phyloP scores from a whole-genome alignment of 352 stramenopile genomes.

The Phytophthora syringae region DNA sequence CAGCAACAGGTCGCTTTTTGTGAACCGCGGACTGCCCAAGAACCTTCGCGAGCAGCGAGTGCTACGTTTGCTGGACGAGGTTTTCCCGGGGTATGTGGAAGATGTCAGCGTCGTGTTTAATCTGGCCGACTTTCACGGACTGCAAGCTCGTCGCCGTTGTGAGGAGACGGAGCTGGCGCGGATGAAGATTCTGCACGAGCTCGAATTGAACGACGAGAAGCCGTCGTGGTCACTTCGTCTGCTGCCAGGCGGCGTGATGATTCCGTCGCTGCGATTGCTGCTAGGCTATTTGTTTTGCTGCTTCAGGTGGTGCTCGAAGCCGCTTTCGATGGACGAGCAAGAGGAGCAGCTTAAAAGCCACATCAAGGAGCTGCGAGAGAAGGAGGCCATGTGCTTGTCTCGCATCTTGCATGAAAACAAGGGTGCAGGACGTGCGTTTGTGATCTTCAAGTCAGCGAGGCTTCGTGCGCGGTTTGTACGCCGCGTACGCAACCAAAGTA shows the following conservation, averaged over 20 bases:
- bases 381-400: constrained; percentile 60
- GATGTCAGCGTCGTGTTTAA: constrained; percentile 87
- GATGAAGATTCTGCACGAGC: constrained; percentile 61
- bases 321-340: constrained; percentile 53
- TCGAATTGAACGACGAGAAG: constrained; percentile 42
- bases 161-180: constrained; percentile 67
- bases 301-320: constrained; percentile 49
- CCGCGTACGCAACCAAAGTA: constrained; percentile 75
- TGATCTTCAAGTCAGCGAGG: constrained; percentile 82
- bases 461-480: constrained; percentile 80
- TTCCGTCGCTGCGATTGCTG: constrained; percentile 64
- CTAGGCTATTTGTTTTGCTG: constrained; percentile 53
- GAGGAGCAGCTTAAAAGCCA: constrained; percentile 38
- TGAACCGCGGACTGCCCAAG: constrained; percentile 80
- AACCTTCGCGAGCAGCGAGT: constrained; percentile 77
- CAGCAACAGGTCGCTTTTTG: constrained; percentile 78
- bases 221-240: constrained; percentile 72
- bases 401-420: constrained; percentile 72
- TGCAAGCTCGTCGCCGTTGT: constrained; percentile 54
- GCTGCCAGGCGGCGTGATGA: constrained; percentile 73
- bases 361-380: constrained; percentile 66
- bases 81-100: constrained; percentile 84
- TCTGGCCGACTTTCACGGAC: constrained; percentile 72
- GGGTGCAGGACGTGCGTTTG: constrained; percentile 77
- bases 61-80: constrained; percentile 78